Evolutionary conservation across 495 filamentous ascomycete genomes (phyloP).

Genomic region (Penicillium robsamsonii): DNA sequence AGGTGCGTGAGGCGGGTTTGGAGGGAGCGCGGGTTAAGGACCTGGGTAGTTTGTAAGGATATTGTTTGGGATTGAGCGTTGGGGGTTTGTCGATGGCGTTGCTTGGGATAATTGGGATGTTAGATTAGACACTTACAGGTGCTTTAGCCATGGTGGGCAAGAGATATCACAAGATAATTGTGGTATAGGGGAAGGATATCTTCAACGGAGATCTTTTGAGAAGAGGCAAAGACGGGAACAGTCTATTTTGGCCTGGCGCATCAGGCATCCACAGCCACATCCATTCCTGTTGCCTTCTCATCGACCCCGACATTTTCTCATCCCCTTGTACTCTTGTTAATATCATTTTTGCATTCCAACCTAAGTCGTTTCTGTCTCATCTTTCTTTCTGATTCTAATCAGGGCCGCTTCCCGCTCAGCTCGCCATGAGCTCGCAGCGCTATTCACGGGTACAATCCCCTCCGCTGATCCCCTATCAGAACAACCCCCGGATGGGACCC

Average conservation of each 20-base stretch:
- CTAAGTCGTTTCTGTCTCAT: constrained; percentile 19
- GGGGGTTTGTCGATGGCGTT: not conserved
- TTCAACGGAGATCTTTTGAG: not conserved
- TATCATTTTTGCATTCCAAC: constrained; percentile 15
- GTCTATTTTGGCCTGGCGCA: constrained; percentile 21
- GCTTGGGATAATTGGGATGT: not conserved
- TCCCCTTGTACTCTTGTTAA: constrained; percentile 18
- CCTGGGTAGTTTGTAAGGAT: constrained; percentile 19
- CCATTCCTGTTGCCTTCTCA: constrained; percentile 24
- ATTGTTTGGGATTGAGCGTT: not conserved
- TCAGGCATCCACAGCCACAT: constrained; percentile 12
- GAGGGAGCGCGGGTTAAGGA: constrained; percentile 53
- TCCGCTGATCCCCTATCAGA: constrained; percentile 26
- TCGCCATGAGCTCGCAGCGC: constrained; percentile 73
- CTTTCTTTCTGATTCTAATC: constrained; percentile 22
- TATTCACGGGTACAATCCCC: constrained; percentile 72
- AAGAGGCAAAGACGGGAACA: constrained; percentile 9
- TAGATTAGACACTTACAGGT: constrained; percentile 21
- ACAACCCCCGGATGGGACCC: constrained; percentile 16
- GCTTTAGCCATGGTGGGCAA: constrained; percentile 29
- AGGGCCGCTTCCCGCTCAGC: constrained; percentile 35
- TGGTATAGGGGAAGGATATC: not conserved
- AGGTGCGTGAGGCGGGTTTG: constrained; percentile 54
- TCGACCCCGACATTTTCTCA: constrained; percentile 20
- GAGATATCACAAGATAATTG: constrained; percentile 1